These are phyloP conservation scores for Nicotiana paniculata DNA, from an alignment of 257 asterid genomes.

Conservation along the genomic window DNA sequence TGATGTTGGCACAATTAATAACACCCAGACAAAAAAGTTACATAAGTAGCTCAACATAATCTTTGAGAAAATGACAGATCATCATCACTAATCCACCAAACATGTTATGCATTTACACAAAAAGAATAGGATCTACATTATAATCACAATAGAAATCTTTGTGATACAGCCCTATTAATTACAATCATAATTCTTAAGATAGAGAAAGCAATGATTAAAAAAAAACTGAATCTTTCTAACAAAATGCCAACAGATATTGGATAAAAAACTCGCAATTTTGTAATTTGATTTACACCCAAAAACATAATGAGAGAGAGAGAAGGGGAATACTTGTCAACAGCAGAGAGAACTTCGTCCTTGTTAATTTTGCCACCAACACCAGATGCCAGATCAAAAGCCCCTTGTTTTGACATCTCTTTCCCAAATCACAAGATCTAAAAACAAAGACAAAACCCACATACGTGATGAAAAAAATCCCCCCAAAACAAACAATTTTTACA, in stretches of 20 bases:
- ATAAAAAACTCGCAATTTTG: neutral
- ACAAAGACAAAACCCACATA: neutral
- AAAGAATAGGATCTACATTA: neutral
- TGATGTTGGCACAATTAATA: neutral
- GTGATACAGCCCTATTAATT: neutral
- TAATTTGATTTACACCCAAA: neutral
- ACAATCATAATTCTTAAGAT: neutral
- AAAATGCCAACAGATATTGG: neutral
- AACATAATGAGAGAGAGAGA: neutral
- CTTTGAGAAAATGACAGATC: neutral
- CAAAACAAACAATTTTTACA: neutral
- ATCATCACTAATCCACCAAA: neutral
- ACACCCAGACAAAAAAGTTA: too few relatives aligned
- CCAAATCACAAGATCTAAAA: conserved; percentile 34
- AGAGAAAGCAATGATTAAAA: neutral
- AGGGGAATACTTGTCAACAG: conserved; percentile 63
- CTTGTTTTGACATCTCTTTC: conserved; percentile 59
- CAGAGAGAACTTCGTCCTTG: conserved; percentile 68
- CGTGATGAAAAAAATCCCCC: neutral
- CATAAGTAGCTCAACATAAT: neutral
- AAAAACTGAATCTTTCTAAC: neutral
- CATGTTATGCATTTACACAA: neutral
- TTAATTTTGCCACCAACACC: conserved; percentile 85
- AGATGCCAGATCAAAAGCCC: conserved; percentile 85
- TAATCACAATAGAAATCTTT: neutral